A percentile compares a stretch with the other conserved stretches of the same genome.
Conservation (phyloP, 208 protist species). For the Herpetomonas tarakana region DNA sequence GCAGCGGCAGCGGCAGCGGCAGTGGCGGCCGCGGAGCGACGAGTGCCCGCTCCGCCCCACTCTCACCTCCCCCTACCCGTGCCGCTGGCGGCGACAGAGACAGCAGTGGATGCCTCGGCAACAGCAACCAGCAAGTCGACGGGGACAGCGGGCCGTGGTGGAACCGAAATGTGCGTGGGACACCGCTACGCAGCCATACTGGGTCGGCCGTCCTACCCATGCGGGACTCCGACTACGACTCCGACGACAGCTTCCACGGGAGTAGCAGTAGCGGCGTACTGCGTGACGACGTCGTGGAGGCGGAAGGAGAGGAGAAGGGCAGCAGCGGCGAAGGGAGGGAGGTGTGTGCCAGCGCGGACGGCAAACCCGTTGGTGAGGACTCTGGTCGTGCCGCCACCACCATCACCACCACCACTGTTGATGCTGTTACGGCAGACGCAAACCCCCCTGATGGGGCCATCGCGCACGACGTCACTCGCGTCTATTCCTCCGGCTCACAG, state of each 20-base stretch:
- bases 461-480: too few species aligned
- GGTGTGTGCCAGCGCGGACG: not conserved
- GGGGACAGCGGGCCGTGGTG: slow-evolving; percentile 2
- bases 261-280: not conserved
- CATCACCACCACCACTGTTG: not conserved
- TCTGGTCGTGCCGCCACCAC: not conserved
- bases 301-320: not conserved
- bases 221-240: not conserved
- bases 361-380: not conserved
- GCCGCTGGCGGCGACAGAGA: too few species aligned
- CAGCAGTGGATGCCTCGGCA: too few species aligned
- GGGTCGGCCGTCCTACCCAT: not conserved
- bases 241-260: not conserved
- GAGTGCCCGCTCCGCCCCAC: too few species aligned
- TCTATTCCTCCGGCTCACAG: too few species aligned
- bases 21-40: too few species aligned
- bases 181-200: not conserved
- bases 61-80: too few species aligned
- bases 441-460: not conserved
- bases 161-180: not conserved
- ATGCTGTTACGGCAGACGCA: not conserved
- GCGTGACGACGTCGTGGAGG: not conserved
- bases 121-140: too few species aligned
- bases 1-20: too few species aligned
- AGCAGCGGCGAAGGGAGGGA: not conserved